Percentiles rank a stretch among this genome's conserved stretches.
Conservation (phyloP, 257 asterid genomes). For the Rehmannia glutinosa region DNA sequence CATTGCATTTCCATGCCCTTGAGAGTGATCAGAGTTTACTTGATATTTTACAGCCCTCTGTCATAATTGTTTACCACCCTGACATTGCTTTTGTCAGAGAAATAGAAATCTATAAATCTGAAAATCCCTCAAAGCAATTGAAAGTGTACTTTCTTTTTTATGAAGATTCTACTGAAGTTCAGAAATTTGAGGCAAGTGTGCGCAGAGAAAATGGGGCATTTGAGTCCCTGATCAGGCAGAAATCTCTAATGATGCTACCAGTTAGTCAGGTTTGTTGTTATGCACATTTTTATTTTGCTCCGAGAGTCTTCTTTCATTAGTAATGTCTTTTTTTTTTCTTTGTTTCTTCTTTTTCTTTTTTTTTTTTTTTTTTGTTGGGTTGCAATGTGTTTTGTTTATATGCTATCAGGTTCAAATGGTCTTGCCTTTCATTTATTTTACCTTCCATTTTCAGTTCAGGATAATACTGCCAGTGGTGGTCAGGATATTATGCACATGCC, state of each 20-base stretch:
- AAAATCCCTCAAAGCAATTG: constrained; percentile 64
- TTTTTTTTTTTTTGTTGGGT: background rate
- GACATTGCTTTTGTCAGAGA: constrained; percentile 89
- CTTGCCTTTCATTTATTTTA: background rate
- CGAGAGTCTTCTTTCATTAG: background rate
- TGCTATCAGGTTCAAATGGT: background rate
- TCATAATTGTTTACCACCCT: constrained; percentile 85
- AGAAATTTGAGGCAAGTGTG: constrained; percentile 88
- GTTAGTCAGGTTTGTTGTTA: constrained; percentile 62
- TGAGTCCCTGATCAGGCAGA: constrained; percentile 92
- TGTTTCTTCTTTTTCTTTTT: background rate
- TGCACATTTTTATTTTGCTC: constrained; percentile 5
- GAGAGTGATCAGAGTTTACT: constrained; percentile 78
- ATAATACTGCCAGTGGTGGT: background rate
- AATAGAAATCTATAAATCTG: constrained; percentile 86
- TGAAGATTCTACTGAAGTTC: constrained; percentile 93
- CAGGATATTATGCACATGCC: background rate
- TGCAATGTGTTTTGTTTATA: background rate
- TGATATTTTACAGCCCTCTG: constrained; percentile 81
- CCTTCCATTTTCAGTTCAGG: background rate
- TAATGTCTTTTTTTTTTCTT: background rate
- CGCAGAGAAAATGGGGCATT: constrained; percentile 91
- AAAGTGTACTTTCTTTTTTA: constrained; percentile 90
- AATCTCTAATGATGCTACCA: constrained; percentile 90
- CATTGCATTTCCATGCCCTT: constrained; percentile 76